A percentile compares a stretch with the other conserved stretches of the same genome.
Conservation (phyloP, 768 basidiomycete species). For the Auricularia cornea region DNA sequence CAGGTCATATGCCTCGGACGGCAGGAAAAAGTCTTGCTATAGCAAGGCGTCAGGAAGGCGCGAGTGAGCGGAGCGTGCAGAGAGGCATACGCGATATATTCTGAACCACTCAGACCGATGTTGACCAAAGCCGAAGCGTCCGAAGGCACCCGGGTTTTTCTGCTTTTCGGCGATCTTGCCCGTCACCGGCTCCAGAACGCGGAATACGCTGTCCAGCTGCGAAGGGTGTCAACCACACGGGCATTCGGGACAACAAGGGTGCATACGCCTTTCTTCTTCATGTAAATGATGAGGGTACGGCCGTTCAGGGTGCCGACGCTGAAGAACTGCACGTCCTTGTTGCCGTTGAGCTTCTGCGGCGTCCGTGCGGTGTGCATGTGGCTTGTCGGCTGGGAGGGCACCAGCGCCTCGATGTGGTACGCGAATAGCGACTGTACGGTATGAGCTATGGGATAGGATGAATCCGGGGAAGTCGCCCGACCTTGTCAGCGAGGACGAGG, state of each 20-base stretch:
- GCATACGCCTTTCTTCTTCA: conserved; percentile 85
- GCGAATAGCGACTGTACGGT: conserved; percentile 73
- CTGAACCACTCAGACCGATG: conserved; percentile 93
- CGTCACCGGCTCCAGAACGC: conserved; percentile 92
- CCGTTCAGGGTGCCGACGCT: conserved; percentile 82
- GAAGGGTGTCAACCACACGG: not conserved
- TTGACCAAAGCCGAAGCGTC: conserved; percentile 68
- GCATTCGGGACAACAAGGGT: conserved; percentile 12
- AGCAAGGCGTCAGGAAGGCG: not conserved
- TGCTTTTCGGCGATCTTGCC: conserved; percentile 77
- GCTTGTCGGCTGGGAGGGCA: conserved; percentile 67
- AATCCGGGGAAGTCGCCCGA: no score
- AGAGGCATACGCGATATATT: conserved; percentile 54
- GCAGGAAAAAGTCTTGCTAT: conserved; percentile 75
- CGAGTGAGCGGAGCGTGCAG: not conserved
- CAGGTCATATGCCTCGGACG: conserved; percentile 82
- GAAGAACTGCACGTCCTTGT: conserved; percentile 93
- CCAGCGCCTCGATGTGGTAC: conserved; percentile 92
- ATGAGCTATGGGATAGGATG: no score
- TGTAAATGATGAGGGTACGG: conserved; percentile 86
- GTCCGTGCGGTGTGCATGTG: conserved; percentile 61
- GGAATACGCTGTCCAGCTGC: conserved; percentile 85
- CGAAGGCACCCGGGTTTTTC: conserved; percentile 60
- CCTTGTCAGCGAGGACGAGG: conserved; percentile 90
- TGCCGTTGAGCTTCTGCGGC: conserved; percentile 85